These are phyloP conservation scores for Immersiporthe knoxdaviesiana DNA, from an alignment of 2,329 filamentous ascomycete species.

Conservation along the genomic window DNA sequence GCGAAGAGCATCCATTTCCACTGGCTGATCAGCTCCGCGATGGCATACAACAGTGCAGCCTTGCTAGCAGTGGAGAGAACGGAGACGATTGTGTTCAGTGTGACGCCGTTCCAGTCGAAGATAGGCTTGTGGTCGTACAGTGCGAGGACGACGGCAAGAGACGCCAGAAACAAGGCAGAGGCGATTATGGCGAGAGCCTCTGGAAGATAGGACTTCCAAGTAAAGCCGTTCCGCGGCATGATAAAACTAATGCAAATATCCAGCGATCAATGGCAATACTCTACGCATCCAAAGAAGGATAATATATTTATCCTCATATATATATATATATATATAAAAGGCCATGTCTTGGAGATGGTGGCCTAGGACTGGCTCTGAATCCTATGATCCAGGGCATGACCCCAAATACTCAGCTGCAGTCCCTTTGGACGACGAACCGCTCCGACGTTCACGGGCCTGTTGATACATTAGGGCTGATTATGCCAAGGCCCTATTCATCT, in stretches of 20 bases:
- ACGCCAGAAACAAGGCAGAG: slow-evolving; percentile 1
- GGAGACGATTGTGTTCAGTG: slow-evolving; percentile 15
- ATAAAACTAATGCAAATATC: not conserved
- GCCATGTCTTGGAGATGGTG: not conserved
- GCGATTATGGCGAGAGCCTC: slow-evolving; percentile 13
- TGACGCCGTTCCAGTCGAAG: slow-evolving; percentile 20
- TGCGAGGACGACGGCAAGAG: not conserved
- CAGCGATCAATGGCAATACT: not conserved
- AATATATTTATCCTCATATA: no score
- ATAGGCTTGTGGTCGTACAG: slow-evolving; percentile 5
- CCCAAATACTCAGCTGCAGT: not conserved
- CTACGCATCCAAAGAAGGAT: not conserved
- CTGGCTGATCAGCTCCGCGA: slow-evolving; percentile 17
- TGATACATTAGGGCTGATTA: not conserved
- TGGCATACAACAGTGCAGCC: slow-evolving; percentile 9
- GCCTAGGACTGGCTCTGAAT: not conserved
- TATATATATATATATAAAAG: no score
- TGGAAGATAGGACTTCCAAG: not conserved
- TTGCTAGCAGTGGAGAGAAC: slow-evolving; percentile 18
- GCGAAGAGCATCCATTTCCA: slow-evolving; percentile 24
- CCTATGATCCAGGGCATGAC: no score
- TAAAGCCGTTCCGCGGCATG: not conserved
- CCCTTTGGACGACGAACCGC: not conserved
- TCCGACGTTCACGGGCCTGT: not conserved
- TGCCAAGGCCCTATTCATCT: not conserved